phyloP scores from a whole-genome alignment of 257 asterid species.

The Linaria vulgaris region DNA sequence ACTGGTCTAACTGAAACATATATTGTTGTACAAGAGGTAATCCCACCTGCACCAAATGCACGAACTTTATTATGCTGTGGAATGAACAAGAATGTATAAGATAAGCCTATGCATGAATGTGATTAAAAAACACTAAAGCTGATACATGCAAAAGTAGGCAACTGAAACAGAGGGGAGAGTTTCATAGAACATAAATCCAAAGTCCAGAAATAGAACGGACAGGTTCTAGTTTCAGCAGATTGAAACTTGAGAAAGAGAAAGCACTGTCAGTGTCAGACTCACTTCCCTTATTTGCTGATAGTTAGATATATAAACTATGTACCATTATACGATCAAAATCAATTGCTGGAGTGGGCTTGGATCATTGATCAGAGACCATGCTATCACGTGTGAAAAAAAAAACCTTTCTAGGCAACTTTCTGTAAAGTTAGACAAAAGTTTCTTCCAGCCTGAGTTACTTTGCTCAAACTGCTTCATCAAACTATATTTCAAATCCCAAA shows the following conservation, averaged over 20 bases:
- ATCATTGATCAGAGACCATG: too few relatives aligned
- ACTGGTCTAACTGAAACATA: slow-evolving; percentile 71
- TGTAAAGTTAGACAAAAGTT: too few relatives aligned
- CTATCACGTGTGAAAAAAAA: too few relatives aligned
- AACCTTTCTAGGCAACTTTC: too few relatives aligned
- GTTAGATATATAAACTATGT: not conserved
- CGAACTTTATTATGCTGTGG: slow-evolving; percentile 21
- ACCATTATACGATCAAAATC: not conserved
- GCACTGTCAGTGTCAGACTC: not conserved
- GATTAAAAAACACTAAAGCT: not conserved
- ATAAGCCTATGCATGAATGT: not conserved
- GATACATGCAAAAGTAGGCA: not conserved
- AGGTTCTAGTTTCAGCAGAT: not conserved
- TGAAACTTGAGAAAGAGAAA: too few relatives aligned
- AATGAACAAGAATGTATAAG: slow-evolving; percentile 15
- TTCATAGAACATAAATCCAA: not conserved
- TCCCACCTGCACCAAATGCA: slow-evolving; percentile 68
- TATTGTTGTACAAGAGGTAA: slow-evolving; percentile 99
- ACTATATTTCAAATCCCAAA: too few relatives aligned
- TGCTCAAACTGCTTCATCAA: too few relatives aligned
- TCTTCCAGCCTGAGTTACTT: too few relatives aligned
- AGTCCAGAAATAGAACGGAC: not conserved
- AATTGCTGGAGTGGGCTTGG: not conserved
- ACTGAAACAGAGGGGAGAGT: not conserved
- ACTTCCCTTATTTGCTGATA: not conserved